Evolutionary conservation across 1,139 yeast genomes (phyloP).

Genomic region (Scheffersomyces illinoinensis): DNA sequence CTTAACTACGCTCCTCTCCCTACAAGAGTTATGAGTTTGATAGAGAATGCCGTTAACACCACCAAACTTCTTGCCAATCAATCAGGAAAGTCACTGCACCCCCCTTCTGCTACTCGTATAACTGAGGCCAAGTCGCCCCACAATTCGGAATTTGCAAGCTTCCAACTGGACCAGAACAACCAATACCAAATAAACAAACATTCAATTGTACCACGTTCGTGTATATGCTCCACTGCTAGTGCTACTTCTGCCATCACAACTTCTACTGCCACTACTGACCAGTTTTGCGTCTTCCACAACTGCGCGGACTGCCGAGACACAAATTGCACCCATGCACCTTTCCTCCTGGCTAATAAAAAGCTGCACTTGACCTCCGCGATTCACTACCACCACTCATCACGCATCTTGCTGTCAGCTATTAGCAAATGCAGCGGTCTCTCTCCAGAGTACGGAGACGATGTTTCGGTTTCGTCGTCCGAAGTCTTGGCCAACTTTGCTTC

Average conservation of each 20-base stretch:
- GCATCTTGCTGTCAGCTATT: background rate
- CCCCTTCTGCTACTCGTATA: background rate
- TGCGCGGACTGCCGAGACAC: background rate
- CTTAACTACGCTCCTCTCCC: background rate
- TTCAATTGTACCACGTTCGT: constrained; percentile 16
- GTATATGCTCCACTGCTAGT: constrained; percentile 14
- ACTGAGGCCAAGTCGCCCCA: background rate
- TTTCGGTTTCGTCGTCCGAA: constrained; percentile 1
- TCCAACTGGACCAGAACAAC: background rate
- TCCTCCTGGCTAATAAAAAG: background rate
- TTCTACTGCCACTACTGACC: background rate
- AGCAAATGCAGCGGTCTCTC: background rate
- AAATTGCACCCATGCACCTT: background rate
- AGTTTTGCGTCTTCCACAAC: background rate
- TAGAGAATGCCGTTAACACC: constrained; percentile 2
- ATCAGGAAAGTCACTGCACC: background rate
- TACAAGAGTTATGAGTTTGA: background rate
- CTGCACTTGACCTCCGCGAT: background rate
- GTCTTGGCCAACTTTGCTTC: background rate
- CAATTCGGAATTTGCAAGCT: background rate
- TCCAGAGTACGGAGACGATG: background rate
- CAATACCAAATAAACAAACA: constrained; percentile 10
- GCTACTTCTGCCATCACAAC: constrained; percentile 1
- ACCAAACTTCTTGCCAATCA: constrained; percentile 1
- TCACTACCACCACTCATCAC: background rate